Percentiles rank a stretch among this genome's conserved stretches.
phyloP scores from a whole-genome alignment of 2,329 filamentous ascomycete species.

The Claviceps paspali region DNA sequence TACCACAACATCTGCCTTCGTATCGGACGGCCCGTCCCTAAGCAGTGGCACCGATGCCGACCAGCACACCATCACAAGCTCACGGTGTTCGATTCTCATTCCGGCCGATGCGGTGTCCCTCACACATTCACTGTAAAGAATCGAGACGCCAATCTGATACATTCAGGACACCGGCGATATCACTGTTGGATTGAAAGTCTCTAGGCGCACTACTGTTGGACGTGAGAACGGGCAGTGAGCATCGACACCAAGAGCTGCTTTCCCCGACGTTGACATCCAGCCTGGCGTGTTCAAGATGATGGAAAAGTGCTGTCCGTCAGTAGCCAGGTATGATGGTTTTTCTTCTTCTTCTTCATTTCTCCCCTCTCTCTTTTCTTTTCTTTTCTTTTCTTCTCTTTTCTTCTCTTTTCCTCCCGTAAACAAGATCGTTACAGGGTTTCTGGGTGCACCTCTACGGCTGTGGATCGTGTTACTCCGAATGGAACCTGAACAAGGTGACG shows the following conservation, averaged over 20 bases:
- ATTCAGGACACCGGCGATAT: not conserved
- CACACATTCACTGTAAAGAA: not conserved
- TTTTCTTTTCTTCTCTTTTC: not conserved
- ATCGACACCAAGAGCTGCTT: not conserved
- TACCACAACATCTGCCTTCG: conserved; percentile 1
- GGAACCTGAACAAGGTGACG: conserved; percentile 1
- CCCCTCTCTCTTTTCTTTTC: not conserved
- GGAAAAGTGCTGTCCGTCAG: not conserved
- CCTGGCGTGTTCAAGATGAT: not conserved
- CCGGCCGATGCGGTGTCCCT: not conserved
- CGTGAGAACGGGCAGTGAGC: not conserved
- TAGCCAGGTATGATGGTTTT: not conserved
- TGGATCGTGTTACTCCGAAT: conserved; percentile 3
- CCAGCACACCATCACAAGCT: not conserved
- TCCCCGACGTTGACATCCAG: not conserved
- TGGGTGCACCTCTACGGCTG: conserved; percentile 1
- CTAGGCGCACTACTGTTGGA: not conserved
- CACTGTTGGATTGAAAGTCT: not conserved
- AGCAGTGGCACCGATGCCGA: not conserved
- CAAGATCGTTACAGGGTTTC: not conserved
- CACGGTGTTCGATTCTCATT: not conserved
- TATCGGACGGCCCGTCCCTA: conserved; percentile 3
- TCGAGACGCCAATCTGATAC: not conserved
- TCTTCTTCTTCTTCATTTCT: not conserved
- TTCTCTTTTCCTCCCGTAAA: not conserved